A percentile compares a stretch with the other conserved stretches of the same genome.
Conservation (phyloP, 2,329 filamentous ascomycete species). For the Fusarium protoensiforme region DNA sequence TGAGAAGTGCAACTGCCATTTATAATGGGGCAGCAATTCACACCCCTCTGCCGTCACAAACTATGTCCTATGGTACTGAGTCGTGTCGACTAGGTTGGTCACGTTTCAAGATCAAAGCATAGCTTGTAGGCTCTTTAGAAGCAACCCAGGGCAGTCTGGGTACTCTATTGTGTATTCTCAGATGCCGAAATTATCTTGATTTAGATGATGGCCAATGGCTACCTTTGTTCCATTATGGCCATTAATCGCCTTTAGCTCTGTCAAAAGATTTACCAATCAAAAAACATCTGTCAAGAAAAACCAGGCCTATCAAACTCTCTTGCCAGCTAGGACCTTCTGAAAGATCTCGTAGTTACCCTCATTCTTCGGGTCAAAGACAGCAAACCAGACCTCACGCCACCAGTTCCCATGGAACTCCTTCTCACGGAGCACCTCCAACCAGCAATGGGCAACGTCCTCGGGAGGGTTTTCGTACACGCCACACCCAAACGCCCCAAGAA, state of each 20-base stretch:
- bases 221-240: background rate
- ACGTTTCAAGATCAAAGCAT: background rate
- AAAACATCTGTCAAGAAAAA: background rate
- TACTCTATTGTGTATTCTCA: no score
- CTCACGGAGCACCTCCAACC: slow-evolving; percentile 22
- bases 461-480: slow-evolving; percentile 17
- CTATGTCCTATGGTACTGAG: background rate
- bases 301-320: background rate
- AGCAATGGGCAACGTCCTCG: slow-evolving; percentile 21
- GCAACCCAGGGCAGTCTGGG: background rate
- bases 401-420: slow-evolving; percentile 18
- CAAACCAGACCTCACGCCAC: slow-evolving; percentile 19
- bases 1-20: background rate
- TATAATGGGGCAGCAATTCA: background rate
- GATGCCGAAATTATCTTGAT: background rate
- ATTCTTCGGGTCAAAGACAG: slow-evolving; percentile 8
- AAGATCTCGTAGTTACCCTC: slow-evolving; percentile 14
- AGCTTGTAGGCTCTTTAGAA: background rate
- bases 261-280: no score
- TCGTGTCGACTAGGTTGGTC: background rate
- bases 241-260: background rate
- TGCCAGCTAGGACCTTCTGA: background rate
- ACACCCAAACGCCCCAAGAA: slow-evolving; percentile 17
- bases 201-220: background rate
- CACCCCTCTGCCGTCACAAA: background rate